Conservation (phyloP, 225 moss, liverwort and hornwort species). For the Polytrichum formosum region DNA sequence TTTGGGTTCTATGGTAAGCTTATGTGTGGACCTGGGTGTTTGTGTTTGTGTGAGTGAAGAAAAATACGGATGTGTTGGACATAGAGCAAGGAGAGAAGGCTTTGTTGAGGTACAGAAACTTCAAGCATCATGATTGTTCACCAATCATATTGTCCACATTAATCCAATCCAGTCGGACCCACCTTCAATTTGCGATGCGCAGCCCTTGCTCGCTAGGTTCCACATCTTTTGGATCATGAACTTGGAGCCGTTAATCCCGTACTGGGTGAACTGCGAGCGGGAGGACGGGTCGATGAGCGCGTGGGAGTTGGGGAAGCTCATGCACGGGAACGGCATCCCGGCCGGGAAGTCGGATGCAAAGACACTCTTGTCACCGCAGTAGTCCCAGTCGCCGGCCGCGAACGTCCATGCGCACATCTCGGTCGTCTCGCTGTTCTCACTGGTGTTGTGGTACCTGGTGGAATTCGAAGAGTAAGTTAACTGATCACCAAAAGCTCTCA, state of each 20-base stretch:
- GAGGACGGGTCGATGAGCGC: not conserved
- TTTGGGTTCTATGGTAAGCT: no score
- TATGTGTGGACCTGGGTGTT: no score
- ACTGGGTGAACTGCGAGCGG: not conserved
- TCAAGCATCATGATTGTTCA: no score
- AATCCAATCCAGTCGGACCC: not conserved
- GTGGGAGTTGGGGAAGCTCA: not conserved
- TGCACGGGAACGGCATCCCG: not conserved
- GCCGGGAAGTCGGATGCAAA: not conserved
- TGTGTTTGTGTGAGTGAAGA: not conserved
- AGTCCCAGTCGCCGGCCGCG: not conserved
- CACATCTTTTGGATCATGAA: not conserved
- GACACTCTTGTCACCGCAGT: not conserved
- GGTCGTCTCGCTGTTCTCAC: not conserved
- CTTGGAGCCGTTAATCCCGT: not conserved
- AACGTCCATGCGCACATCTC: not conserved
- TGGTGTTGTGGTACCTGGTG: not conserved
- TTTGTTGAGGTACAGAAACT: no score
- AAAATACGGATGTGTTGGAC: not conserved
- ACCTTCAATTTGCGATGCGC: not conserved
- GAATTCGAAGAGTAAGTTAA: no score
- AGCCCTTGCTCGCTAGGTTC: not conserved
- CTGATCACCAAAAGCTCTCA: no score
- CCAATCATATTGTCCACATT: no score
- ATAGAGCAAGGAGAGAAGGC: no score